Evolutionary conservation across 2,329 filamentous ascomycete species (phyloP).

Genomic region (Rhynchosporium graminicola): DNA sequence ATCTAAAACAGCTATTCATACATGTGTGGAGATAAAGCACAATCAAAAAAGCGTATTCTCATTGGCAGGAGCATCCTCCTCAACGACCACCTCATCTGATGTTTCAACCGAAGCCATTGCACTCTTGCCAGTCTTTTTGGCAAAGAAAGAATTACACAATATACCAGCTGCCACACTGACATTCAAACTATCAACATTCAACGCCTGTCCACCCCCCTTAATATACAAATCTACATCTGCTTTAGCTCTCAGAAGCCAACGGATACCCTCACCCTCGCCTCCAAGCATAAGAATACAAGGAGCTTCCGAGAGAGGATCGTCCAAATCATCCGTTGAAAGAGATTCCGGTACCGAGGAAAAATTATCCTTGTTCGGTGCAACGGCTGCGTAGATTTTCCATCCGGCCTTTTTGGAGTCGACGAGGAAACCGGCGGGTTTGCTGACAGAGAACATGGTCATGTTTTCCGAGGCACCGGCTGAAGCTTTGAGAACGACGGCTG

Average conservation of each 20-base stretch:
- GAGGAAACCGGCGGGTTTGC: slow-evolving; percentile 69
- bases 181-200: slow-evolving; percentile 83
- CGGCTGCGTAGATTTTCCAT: slow-evolving; percentile 84
- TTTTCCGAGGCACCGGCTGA: slow-evolving; percentile 86
- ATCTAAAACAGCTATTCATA: slow-evolving; percentile 22
- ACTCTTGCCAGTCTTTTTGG: slow-evolving; percentile 7
- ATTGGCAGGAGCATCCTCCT: neutral
- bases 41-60: slow-evolving; percentile 1
- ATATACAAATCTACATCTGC: slow-evolving; percentile 71
- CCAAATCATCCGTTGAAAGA: slow-evolving; percentile 52
- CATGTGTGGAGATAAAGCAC: slow-evolving; percentile 11
- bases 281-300: slow-evolving; percentile 83
- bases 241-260: slow-evolving; percentile 61
- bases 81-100: neutral
- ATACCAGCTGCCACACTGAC: slow-evolving; percentile 86
- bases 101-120: neutral
- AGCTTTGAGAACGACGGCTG: slow-evolving; percentile 79
- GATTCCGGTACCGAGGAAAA: slow-evolving; percentile 19
- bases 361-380: slow-evolving; percentile 50
- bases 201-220: slow-evolving; percentile 47
- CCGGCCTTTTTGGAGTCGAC: slow-evolving; percentile 65
- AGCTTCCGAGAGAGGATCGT: slow-evolving; percentile 56
- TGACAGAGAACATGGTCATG: slow-evolving; percentile 70
- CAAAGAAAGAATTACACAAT: slow-evolving; percentile 69
- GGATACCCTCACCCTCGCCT: slow-evolving; percentile 75